Base-by-base conservation (phyloP, 2,329 filamentous ascomycete species). In the Diaporthe sp. region DNA sequence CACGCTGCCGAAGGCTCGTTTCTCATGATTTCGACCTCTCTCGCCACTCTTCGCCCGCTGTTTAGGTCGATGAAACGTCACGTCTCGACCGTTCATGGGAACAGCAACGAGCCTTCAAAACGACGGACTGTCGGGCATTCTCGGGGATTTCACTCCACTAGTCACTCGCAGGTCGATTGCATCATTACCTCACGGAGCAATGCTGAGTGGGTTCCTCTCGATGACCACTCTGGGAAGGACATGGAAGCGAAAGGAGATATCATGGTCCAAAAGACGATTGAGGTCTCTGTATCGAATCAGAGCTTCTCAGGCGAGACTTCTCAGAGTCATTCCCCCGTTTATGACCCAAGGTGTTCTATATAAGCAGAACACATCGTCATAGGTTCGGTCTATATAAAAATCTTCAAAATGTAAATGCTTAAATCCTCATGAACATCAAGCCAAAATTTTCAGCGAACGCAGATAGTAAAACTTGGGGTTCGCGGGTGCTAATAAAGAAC, bases 1-100 rank as follows among this genome's bases (percentile, higher is more conserved):
- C 81, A 80, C 53, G 78, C 80, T 57, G 76, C 78, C 1, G 75
- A 76, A 39, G 75, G 75, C 25, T 75, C 69, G 3, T 72, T 76
- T 15, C 73, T 76, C 25, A 59, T 76, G 39, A 74, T 76, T 17
- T 73, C 72, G 8, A 74, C 75, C 3, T 76, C 75, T 13, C 73
- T 76, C 15, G 72, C 75, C 15, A 74, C 75, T n/a, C 73, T 76
- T 3, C 72, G 75, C 10, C 75, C 73, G 9, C 68, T 76, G 12
- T 76, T 73, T 12, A 74, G 73, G 17, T 74, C 72, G 8, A 51
- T 68, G n/a, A 75, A 55, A 15, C 65, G 57, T 13, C 73, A 76
- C 37, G 62, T 75, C 19, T 51, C 58, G 4, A 68, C 65, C n/a
- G 13, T 9, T 9, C 44, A 51, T 28, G 65, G 65, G 44, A 68